Evolutionary conservation across 2,329 filamentous ascomycete species (phyloP), one percentile per base, ranked within the genome.

Genomic region (Neofusicoccum ribis): DNA sequence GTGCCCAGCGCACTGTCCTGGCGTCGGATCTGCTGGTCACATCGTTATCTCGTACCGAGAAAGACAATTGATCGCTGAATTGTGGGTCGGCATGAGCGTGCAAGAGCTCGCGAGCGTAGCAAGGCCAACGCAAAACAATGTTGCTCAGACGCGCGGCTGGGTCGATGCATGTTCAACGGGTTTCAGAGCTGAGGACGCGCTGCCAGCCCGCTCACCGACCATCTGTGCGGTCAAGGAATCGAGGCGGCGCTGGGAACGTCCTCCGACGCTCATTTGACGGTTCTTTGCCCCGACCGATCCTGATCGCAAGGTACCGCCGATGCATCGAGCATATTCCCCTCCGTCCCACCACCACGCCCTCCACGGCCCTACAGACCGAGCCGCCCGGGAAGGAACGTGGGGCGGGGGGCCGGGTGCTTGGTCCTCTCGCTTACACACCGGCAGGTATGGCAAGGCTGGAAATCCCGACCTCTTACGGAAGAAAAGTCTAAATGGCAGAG

Each of bases 121-220:
- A 59, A 34, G 41, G 41, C 27, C 54, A 59, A 59, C 17, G 31
- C 52, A 20, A 36, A 17, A 51, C 47, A 36, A 20, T 23, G 39
- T 59, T 59, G 54, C 54, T 59, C 41, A 46, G 23, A 46, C 54
- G 41, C 54, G 54, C 52, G 39, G 54, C 54, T 59, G 54, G 41
- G 56, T 60, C 17, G 56, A 47, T 36, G 54, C 54, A 59, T 47
- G 43, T 20, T 46, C 43, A 11, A 60, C 31, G n/a, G 12, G 41
- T 59, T 59, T 46, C 56, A 60, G 56, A 47, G 27, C 27, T 31
- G 27, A 31, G 27, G 27, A 31, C 27, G 27, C 27, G 27, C 27
- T 31, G 27, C 5, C 27, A 5, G 5, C 27, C 27, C 27, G 27
- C 56, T 60, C 56, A 60, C 56, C 43, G 56, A 60, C 31, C n/a